These are phyloP conservation scores for Mycena pura DNA, from an alignment of 768 basidiomycete species.

Conservation along the genomic window DNA sequence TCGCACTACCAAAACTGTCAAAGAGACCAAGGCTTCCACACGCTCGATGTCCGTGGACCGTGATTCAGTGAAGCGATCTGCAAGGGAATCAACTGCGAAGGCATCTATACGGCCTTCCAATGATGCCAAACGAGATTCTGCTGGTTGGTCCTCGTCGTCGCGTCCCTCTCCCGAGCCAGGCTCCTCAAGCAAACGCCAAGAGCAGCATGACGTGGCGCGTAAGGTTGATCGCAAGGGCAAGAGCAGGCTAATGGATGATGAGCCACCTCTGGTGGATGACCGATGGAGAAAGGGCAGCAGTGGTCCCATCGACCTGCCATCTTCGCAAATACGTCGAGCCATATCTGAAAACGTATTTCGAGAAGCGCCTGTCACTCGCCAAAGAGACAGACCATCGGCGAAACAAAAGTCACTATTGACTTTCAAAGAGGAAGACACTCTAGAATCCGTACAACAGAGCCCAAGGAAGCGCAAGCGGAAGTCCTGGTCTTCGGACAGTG, in stretches of 20 bases:
- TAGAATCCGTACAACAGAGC: background rate
- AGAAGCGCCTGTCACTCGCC: too few species aligned
- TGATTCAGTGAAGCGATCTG: background rate
- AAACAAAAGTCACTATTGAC: background rate
- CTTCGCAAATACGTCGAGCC: background rate
- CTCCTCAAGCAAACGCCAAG: background rate
- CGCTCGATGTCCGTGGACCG: background rate
- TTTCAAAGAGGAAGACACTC: background rate
- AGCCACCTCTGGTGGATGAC: constrained; percentile 25
- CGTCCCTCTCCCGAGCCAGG: background rate
- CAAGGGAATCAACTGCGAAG: background rate
- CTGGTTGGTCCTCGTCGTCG: too few species aligned
- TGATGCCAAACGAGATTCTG: background rate
- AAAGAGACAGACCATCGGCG: too few species aligned
- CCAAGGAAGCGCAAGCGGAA: constrained; percentile 18
- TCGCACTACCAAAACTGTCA: background rate
- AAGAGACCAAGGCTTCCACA: background rate
- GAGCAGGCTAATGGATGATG: constrained; percentile 22
- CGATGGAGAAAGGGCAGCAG: constrained; percentile 27
- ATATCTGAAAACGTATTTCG: too few species aligned
- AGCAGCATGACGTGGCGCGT: background rate
- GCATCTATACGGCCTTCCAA: background rate
- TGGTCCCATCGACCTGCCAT: constrained; percentile 15
- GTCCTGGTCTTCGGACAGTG: constrained; percentile 10
- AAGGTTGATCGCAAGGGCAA: constrained; percentile 20